Conservation (phyloP, 2,329 filamentous ascomycete species). For the Coleophoma eucalyptorum region DNA sequence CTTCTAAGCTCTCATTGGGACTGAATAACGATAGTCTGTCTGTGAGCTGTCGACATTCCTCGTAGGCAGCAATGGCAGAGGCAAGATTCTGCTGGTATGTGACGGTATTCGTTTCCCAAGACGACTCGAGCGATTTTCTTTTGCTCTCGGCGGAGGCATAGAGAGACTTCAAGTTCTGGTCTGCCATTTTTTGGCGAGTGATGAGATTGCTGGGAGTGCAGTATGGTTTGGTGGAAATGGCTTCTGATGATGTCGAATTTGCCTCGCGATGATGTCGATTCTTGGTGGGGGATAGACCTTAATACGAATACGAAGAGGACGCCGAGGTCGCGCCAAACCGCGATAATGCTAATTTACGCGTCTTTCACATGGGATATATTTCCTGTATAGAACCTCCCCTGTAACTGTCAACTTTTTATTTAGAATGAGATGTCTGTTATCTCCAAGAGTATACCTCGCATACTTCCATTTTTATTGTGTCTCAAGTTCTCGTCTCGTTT, state of each 20-base stretch:
- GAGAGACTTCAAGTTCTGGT: conserved; percentile 43
- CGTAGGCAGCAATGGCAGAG: conserved; percentile 65
- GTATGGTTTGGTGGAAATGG: conserved; percentile 2
- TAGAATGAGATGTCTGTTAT: too few species aligned
- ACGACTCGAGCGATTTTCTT: conserved; percentile 54
- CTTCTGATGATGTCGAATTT: not conserved
- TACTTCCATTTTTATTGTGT: too few species aligned
- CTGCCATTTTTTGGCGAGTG: conserved; percentile 34
- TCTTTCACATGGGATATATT: too few species aligned
- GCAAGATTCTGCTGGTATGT: conserved; percentile 65
- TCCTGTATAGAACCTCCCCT: too few species aligned
- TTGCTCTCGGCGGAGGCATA: conserved; percentile 51
- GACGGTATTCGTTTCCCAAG: conserved; percentile 61
- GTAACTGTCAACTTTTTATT: too few species aligned
- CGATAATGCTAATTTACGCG: not conserved
- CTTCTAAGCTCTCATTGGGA: conserved; percentile 83
- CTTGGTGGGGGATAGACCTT: conserved; percentile 50
- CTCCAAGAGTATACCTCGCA: too few species aligned
- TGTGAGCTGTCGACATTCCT: conserved; percentile 67
- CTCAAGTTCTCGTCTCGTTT: too few species aligned
- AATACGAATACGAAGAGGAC: conserved; percentile 66
- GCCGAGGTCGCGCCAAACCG: not conserved
- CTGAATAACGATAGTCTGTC: conserved; percentile 79
- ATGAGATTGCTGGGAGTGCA: conserved; percentile 25
- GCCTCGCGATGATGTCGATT: not conserved